phyloP scores from a whole-genome alignment of 208 protist genomes.

The Leishmania turanica region DNA sequence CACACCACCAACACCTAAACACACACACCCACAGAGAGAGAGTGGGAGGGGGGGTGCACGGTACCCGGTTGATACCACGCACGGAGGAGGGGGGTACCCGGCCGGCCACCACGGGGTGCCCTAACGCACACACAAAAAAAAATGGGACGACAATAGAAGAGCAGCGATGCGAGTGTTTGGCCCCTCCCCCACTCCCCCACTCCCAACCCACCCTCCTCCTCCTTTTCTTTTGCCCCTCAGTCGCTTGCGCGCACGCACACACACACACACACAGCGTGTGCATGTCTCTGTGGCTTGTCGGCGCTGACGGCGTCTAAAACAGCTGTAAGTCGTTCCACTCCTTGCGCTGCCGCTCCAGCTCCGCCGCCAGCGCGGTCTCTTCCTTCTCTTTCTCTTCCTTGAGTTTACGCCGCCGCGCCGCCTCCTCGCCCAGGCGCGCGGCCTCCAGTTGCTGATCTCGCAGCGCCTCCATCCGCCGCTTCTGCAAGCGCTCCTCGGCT shows the following conservation, averaged over 20 bases:
- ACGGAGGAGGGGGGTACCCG: neutral
- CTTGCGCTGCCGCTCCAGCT: constrained; percentile 80
- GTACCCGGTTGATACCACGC: neutral
- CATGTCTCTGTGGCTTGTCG: neutral
- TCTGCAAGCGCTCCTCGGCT: constrained; percentile 58
- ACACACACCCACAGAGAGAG: neutral
- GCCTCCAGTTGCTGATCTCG: constrained; percentile 80
- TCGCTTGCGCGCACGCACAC: neutral
- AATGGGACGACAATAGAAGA: neutral
- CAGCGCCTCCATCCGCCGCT: constrained; percentile 51
- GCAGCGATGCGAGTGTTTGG: too few species aligned
- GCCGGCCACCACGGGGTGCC: neutral
- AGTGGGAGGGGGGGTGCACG: neutral
- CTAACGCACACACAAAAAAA: neutral
- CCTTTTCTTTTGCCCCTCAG: too few species aligned
- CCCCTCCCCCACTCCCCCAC: too few species aligned
- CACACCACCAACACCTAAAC: neutral
- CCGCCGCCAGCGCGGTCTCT: constrained; percentile 52
- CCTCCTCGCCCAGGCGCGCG: constrained; percentile 76
- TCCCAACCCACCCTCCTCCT: too few species aligned
- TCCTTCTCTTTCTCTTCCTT: constrained; percentile 60
- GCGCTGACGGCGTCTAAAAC: constrained; percentile 35
- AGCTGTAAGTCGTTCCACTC: constrained; percentile 78
- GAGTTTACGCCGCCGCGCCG: constrained; percentile 55
- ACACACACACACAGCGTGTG: neutral